Base-by-base conservation (phyloP, 805 yeast genomes). In the Lachancea fermentati region DNA sequence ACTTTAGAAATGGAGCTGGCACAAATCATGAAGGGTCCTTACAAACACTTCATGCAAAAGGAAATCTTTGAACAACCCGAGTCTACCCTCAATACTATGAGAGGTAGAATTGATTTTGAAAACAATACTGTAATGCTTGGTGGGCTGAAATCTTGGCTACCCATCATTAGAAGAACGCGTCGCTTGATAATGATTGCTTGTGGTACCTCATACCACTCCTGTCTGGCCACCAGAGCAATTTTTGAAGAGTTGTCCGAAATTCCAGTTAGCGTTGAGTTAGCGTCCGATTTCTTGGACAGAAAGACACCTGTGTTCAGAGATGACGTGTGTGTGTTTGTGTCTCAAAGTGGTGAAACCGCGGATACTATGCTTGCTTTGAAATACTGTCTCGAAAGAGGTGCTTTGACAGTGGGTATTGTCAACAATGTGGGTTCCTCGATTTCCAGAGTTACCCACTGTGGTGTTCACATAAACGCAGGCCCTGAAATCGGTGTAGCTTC, bases 401-500 rank as follows among this genome's bases (percentile, higher is more conserved):
- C 98, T 25, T 73, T 94, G 51, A 88, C 96, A 19, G 93, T 93
- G 43, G 99, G 99, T 69, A 85, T 93, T 58, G 98, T 93, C 48
- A 93, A 93, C 73, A 77, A 89, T 51, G 99, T 93, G 32, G 99
- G 99, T 58, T 93, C 98, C 4, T 79, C 93, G 31, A 87, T 93
- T 65, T 91, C 97, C 5, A 81, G 99, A 69, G 88, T 80, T 59
- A 93, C 99, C 16, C 95, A 89, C 67, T 93, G 98, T 73, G 99
- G 99, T 78, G 96, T 93, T 42, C 99, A 93, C 65, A 89, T 93
- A 63, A 93, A 93, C 62, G 98, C 98, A 36, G 99, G 99, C 50
- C 98, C 98, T 34, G 99, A 93, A 69, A 93, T 93, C 49, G 97
- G 98, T 66, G 99, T 93, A 52, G 99, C 99, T 8, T 88, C 97